Evolutionary conservation across 2,329 filamentous ascomycete genomes (phyloP).

Genomic region (Neoascochyta sp.): DNA sequence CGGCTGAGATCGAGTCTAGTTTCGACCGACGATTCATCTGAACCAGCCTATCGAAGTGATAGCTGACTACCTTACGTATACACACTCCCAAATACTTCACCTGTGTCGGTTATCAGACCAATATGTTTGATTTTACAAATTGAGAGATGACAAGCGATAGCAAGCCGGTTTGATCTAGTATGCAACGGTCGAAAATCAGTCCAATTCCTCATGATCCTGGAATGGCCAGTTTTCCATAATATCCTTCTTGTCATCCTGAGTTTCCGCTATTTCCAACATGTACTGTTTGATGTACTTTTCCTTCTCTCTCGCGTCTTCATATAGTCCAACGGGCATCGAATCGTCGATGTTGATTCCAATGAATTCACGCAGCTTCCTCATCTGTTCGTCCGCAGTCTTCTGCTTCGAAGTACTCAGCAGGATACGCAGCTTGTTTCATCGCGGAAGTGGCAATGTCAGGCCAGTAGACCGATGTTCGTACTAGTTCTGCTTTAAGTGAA

Average conservation of each 20-base stretch:
- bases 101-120: too few species aligned
- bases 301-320: conserved; percentile 12
- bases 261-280: conserved; percentile 11
- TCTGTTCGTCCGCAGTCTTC: conserved; percentile 14
- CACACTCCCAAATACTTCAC: too few species aligned
- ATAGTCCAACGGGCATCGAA: conserved; percentile 15
- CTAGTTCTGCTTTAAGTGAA: conserved; percentile 19
- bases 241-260: conserved; percentile 8
- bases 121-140: too few species aligned
- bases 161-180: too few species aligned
- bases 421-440: conserved; percentile 7
- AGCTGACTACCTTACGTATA: too few species aligned
- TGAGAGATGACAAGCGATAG: too few species aligned
- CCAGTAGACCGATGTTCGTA: conserved; percentile 15
- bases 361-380: conserved; percentile 14
- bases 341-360: conserved; percentile 17
- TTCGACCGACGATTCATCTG: too few species aligned
- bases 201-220: conserved; percentile 11
- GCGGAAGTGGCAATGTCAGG: conserved; percentile 8
- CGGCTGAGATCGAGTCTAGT: too few species aligned
- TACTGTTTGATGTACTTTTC: conserved; percentile 15
- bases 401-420: conserved; percentile 10
- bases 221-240: conserved; percentile 10
- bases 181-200: too few species aligned
- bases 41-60: too few species aligned